Base-by-base conservation (phyloP, 768 basidiomycete genomes). In the Suillus alpinus region DNA sequence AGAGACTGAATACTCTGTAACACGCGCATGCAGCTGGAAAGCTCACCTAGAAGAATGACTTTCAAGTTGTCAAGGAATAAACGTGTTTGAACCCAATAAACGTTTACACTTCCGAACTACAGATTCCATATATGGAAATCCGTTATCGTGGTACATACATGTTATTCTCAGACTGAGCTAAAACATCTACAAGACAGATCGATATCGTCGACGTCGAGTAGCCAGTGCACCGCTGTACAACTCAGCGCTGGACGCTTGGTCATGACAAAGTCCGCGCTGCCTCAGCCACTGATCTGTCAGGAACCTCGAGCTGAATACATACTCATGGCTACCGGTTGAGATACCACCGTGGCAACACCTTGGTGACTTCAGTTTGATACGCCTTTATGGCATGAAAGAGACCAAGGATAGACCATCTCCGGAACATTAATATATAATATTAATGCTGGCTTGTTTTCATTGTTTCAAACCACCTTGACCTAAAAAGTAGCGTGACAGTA, bases 401-500 rank as follows among this genome's bases (percentile, higher is more conserved):
- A 51, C 16, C 9, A 50, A 18, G 9, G 29, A 32, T 23, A 18
- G 34, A 47, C 18, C 29, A 14, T 26, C 29, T 36, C 50, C 31
- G 3, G 20, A 55, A 50, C 29, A 31, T 50, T 12, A n/a, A n/a
- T 26, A 26, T 26, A 26, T 26, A 29, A 32, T 10, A 50, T n/a
- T 31, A 18, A 31, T 31, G 18, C 16, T 41, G 46, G 2, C 10
- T 8, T 14, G 36, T 32, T 60, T 39, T 26, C 26, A 26, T 26
- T 26, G 26, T 20, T 58, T 44, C 50, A 51, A 55, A 62, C 62
- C 52, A 55, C 51, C 41, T n/a, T 64, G 52, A 55, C 57, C 58
- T 41, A 63, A 64, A 63, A 32, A 46, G 49, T 66, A 55, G 56
- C 61, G 73, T 74, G 73, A 74, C 73, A 18, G 71, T 67, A 70